Evolutionary conservation across 306 rosid genomes (phyloP).

Genomic region (Calophaca sinica): DNA sequence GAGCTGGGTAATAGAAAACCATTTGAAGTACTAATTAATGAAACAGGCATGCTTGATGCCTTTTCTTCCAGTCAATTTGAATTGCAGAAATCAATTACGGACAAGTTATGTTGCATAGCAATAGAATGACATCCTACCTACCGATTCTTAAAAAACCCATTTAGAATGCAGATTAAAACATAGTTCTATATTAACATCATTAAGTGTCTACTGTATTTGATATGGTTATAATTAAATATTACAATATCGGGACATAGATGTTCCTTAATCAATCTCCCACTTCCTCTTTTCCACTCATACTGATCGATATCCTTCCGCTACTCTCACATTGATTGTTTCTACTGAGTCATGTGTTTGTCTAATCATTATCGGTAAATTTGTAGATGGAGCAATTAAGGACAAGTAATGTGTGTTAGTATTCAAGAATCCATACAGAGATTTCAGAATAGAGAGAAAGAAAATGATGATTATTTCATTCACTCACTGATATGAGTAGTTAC

Average conservation of each 20-base stretch:
- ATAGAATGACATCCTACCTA: conserved; percentile 51
- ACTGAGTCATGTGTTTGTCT: conserved; percentile 36
- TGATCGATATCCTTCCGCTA: background rate
- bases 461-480: too few relatives aligned
- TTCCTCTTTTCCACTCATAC: background rate
- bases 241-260: background rate
- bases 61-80: conserved; percentile 22
- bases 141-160: conserved; percentile 31
- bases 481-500: too few relatives aligned
- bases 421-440: too few relatives aligned
- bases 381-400: background rate
- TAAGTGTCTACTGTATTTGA: background rate
- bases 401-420: too few relatives aligned
- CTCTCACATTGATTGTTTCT: conserved; percentile 29
- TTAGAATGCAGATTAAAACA: conserved; percentile 26
- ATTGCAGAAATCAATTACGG: background rate
- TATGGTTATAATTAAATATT: conserved; percentile 9
- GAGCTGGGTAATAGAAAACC: too few relatives aligned
- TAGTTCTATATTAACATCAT: conserved; percentile 27
- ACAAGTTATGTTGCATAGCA: conserved; percentile 16
- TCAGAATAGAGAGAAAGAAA: too few relatives aligned
- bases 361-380: conserved; percentile 38
- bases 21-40: too few relatives aligned
- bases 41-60: background rate
- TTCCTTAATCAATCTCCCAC: conserved; percentile 33